These are phyloP conservation scores for Priceomyces melissophilus DNA, from an alignment of 805 yeast genomes.

Conservation along the genomic window DNA sequence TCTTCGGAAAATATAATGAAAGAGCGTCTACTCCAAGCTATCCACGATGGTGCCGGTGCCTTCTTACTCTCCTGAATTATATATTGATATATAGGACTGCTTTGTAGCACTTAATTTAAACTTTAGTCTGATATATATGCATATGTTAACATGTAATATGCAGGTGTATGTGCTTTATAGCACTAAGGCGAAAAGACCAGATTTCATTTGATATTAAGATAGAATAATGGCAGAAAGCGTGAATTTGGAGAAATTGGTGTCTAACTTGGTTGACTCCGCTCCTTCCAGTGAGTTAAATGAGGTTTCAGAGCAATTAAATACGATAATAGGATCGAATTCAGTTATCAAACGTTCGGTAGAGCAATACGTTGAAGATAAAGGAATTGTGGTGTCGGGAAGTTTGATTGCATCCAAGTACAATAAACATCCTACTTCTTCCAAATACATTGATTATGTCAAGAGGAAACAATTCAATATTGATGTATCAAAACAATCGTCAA, in stretches of 20 bases:
- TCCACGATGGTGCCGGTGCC: constrained; percentile 84
- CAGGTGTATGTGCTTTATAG: too few species aligned
- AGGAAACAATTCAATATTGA: constrained; percentile 58
- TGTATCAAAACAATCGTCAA: constrained; percentile 44
- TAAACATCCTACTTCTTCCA: constrained; percentile 34
- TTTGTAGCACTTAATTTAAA: background rate
- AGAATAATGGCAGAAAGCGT: constrained; percentile 16
- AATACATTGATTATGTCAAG: constrained; percentile 49
- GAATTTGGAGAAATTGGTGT: constrained; percentile 23
- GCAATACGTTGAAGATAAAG: constrained; percentile 23
- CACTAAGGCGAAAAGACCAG: background rate
- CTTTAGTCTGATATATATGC: background rate
- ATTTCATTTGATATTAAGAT: background rate
- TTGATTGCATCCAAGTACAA: constrained; percentile 33
- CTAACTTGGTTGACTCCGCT: constrained; percentile 28
- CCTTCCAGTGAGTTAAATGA: constrained; percentile 39
- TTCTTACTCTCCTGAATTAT: constrained; percentile 58
- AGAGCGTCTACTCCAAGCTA: constrained; percentile 61
- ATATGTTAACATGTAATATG: background rate
- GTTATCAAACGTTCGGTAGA: constrained; percentile 27
- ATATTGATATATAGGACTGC: background rate
- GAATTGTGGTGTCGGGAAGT: constrained; percentile 25
- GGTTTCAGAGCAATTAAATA: constrained; percentile 21
- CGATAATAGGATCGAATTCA: constrained; percentile 19
- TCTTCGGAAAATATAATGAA: constrained; percentile 59